These are phyloP conservation scores for Earliella scabrosa DNA, from an alignment of 1,284 basidiomycete genomes.

Conservation along the genomic window DNA sequence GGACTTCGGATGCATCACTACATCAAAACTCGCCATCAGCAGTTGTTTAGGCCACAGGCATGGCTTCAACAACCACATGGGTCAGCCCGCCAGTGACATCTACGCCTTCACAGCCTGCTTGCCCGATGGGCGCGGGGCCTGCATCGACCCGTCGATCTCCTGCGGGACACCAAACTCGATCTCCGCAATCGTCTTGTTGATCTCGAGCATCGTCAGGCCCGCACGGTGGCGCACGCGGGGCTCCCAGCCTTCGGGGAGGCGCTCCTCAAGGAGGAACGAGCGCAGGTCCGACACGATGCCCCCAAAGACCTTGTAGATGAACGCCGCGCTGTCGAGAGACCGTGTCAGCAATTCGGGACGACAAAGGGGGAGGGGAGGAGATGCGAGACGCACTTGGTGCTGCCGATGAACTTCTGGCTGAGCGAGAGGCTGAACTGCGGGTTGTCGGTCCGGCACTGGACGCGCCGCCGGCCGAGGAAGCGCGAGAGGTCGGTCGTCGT, in stretches of 20 bases:
- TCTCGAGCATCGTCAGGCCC: slow-evolving; percentile 60
- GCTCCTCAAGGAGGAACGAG: slow-evolving; percentile 61
- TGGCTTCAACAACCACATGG: too few relatives aligned
- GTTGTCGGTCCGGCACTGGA: slow-evolving; percentile 55
- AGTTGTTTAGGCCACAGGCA: too few relatives aligned
- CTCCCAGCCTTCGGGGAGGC: slow-evolving; percentile 72
- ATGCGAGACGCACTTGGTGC: slow-evolving; percentile 56
- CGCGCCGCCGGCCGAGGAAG: slow-evolving; percentile 58
- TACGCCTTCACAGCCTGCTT: not conserved
- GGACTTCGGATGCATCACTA: too few relatives aligned
- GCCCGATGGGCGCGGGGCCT: not conserved
- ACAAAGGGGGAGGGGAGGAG: not conserved
- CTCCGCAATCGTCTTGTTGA: slow-evolving; percentile 58
- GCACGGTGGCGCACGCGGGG: slow-evolving; percentile 51
- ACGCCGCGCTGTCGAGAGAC: slow-evolving; percentile 53
- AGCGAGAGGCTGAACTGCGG: slow-evolving; percentile 52
- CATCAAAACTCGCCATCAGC: too few relatives aligned
- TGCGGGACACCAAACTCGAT: slow-evolving; percentile 52
- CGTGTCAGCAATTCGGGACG: not conserved
- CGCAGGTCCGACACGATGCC: slow-evolving; percentile 60
- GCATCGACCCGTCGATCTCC: slow-evolving; percentile 24
- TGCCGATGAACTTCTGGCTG: slow-evolving; percentile 64
- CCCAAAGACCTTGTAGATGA: slow-evolving; percentile 64
- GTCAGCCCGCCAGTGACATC: too few relatives aligned
- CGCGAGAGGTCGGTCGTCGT: slow-evolving; percentile 60